Percentiles rank a stretch among this genome's conserved stretches.
These are phyloP conservation scores for Oleoguttula mirabilis DNA, from an alignment of 495 filamentous ascomycete genomes.

Conservation along the genomic window DNA sequence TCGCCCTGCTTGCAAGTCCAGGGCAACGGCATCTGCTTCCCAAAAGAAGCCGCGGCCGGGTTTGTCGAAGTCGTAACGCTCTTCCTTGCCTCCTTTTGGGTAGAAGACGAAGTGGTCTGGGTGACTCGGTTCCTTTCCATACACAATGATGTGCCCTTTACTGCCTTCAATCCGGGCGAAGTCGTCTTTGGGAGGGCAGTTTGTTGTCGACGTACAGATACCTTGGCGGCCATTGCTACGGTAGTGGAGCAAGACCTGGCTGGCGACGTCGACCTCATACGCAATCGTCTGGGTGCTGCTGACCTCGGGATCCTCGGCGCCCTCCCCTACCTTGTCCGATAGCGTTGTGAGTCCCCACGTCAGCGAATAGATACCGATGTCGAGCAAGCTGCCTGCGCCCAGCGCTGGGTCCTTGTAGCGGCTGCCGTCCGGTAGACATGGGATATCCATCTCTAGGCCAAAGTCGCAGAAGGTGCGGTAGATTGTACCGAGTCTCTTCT, in stretches of 20 bases:
- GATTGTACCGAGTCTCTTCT: conserved; percentile 17
- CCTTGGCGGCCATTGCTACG: conserved; percentile 9
- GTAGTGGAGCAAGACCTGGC: conserved; percentile 11
- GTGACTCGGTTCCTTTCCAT: background rate
- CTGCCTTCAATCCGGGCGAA: conserved; percentile 19
- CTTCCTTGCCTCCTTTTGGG: conserved; percentile 10
- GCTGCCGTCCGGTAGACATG: conserved; percentile 6
- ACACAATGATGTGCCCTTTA: conserved; percentile 14
- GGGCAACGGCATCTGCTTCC: conserved; percentile 21
- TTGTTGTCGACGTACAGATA: conserved; percentile 17
- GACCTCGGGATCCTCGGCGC: conserved; percentile 16
- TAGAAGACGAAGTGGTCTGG: conserved; percentile 8
- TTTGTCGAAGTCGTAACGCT: conserved; percentile 9
- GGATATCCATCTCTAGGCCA: conserved; percentile 18
- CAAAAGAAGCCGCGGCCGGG: conserved; percentile 18
- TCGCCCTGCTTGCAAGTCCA: conserved; percentile 15
- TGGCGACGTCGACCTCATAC: conserved; percentile 11
- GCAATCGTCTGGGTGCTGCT: conserved; percentile 15
- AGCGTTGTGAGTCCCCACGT: conserved; percentile 16
- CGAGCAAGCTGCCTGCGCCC: conserved; percentile 21
- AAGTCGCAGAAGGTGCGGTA: conserved; percentile 22
- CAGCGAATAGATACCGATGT: conserved; percentile 21
- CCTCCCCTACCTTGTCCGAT: conserved; percentile 9
- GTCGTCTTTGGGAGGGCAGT: background rate
- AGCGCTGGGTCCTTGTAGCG: conserved; percentile 21